Base-by-base conservation (phyloP, 2,329 filamentous ascomycete genomes). In the Fragosphaeria purpurea region DNA sequence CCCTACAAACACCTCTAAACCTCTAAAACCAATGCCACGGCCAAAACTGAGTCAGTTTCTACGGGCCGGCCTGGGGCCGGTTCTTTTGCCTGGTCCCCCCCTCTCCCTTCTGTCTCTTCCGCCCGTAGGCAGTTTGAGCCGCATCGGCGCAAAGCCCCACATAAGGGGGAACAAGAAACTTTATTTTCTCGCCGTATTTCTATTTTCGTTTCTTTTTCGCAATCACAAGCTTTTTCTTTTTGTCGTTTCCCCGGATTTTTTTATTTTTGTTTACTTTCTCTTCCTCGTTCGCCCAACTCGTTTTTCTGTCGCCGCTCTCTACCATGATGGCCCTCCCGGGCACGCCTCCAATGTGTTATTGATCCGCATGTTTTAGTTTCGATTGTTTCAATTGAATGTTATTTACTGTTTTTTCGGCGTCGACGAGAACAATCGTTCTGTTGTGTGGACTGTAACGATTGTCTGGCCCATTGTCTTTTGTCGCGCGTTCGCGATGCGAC, bases 131-230 rank as follows among this genome's bases (percentile, higher is more conserved):
- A 22, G 22, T 37, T 47, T 40, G 50, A 56, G 54, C 56, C 54
- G 54, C 52, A 55, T 53, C 56, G 50, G 52, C 47, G 39, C 45
- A 48, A n/a, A n/a, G 56, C 56, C 54, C 54, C 56, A 57, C 55
- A 57, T 56, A 44, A 7, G 35, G 49, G 46, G 45, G 49, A 38
- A 48, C 51, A 46, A 51, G 46, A 41, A 54, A 41, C 37, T 40
- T n/a, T 49, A 37, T 37, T 50, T 47, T 44, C 39, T 13, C 52
- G 50, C 50, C 47, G 44, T 56, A 54, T 52, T 54, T 49, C 47
- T 48, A 47, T 44, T 44, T 7, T 35, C 42, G 46, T 31, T 34
- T 10, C 41, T 52, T 48, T 43, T 46, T 41, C 41, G 13, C 46
- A 40, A 49, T 43, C 41, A 40, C 30, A 40, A 45, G 33, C 39